Evolutionary conservation across 225 moss, liverwort and hornwort genomes (phyloP).

Genomic region (Lunularia cruciata): DNA sequence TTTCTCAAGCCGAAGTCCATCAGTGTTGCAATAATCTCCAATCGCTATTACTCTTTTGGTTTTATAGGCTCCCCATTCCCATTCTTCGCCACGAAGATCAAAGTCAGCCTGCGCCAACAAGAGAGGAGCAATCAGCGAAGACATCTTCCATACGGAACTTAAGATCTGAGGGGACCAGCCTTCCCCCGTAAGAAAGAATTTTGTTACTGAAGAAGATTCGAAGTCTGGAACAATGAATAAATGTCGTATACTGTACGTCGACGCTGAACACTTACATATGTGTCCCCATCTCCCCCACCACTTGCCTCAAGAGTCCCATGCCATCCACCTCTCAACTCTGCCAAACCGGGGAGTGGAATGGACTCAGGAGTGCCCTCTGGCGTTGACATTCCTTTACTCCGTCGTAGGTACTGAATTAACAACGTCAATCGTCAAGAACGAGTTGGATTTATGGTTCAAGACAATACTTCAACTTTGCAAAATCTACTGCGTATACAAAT

Average conservation of each 20-base stretch:
- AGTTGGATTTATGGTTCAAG: too few species aligned
- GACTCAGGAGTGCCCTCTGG: slow-evolving; percentile 79
- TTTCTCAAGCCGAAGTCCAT: slow-evolving; percentile 87
- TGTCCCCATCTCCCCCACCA: slow-evolving; percentile 98
- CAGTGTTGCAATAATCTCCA: slow-evolving; percentile 90
- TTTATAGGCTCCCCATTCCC: slow-evolving; percentile 98
- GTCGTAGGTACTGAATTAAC: slow-evolving; percentile 67
- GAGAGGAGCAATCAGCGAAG: background rate
- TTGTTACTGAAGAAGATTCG: too few species aligned
- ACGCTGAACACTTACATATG: slow-evolving; percentile 58
- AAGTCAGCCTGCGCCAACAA: slow-evolving; percentile 77
- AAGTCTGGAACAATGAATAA: too few species aligned
- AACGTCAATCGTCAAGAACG: too few species aligned
- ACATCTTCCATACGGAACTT: too few species aligned
- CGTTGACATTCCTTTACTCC: slow-evolving; percentile 52
- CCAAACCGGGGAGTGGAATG: slow-evolving; percentile 87
- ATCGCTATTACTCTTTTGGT: slow-evolving; percentile 89
- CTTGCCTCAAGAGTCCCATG: slow-evolving; percentile 91
- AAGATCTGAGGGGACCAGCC: too few species aligned
- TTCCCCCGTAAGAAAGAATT: too few species aligned
- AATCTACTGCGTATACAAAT: too few species aligned
- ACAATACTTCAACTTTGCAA: too few species aligned
- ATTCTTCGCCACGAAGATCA: slow-evolving; percentile 92
- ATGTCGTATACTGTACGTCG: too few species aligned
- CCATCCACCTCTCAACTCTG: slow-evolving; percentile 95